Conservation (phyloP, 2,329 filamentous ascomycete species). For the Fusarium sp. region DNA sequence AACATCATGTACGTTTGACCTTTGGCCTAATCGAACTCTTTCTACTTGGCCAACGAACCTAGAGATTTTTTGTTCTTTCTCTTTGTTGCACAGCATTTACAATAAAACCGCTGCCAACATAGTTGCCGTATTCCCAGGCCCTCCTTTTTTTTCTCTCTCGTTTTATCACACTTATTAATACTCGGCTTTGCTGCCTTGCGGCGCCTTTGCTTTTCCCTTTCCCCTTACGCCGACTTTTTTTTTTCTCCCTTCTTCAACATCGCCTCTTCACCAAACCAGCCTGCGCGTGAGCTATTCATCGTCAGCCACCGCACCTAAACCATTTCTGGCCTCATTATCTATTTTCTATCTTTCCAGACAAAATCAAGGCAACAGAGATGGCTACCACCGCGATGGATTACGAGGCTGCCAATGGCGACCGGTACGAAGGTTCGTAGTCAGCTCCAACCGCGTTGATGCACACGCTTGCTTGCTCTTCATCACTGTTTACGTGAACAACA, state of each 20-base stretch:
- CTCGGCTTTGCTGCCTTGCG: constrained; percentile 25
- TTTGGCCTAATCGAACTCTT: constrained; percentile 14
- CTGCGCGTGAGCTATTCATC: constrained; percentile 38
- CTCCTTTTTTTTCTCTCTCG: constrained; percentile 20
- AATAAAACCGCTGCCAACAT: constrained; percentile 25
- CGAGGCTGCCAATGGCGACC: constrained; percentile 72
- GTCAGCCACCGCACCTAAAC: constrained; percentile 32
- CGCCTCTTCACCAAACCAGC: constrained; percentile 30
- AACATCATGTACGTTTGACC: constrained; percentile 14
- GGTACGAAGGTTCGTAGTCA: constrained; percentile 66
- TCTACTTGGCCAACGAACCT: constrained; percentile 9
- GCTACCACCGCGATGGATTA: constrained; percentile 75
- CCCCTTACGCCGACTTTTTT: constrained; percentile 38
- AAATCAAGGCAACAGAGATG: constrained; percentile 51
- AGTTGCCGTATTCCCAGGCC: constrained; percentile 16
- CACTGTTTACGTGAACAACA: background rate
- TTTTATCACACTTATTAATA: constrained; percentile 20
- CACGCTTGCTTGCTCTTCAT: constrained; percentile 20
- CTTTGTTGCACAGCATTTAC: constrained; percentile 21
- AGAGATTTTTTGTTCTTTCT: constrained; percentile 21
- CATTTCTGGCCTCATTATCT: constrained; percentile 25
- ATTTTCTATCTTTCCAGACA: constrained; percentile 11
- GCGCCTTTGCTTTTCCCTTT: constrained; percentile 36
- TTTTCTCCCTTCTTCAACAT: constrained; percentile 40
- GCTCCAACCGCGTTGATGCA: constrained; percentile 16